phyloP scores from a whole-genome alignment of 495 filamentous ascomycete genomes.

The Podospora anserina region DNA sequence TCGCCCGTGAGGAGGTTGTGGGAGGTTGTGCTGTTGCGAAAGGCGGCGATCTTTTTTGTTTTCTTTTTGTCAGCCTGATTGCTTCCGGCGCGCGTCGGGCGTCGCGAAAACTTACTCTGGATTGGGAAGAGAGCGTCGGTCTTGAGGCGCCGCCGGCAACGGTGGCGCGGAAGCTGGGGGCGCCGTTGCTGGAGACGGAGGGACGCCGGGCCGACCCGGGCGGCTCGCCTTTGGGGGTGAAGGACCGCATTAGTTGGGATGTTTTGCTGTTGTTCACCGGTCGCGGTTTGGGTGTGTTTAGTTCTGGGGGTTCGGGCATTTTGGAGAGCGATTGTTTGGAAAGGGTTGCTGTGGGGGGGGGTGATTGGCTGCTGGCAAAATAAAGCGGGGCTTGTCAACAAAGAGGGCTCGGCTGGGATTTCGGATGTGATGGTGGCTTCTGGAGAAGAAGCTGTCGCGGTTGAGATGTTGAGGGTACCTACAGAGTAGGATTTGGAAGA shows the following conservation, averaged over 20 bases:
- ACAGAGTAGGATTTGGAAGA: neutral
- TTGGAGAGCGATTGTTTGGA: constrained; percentile 16
- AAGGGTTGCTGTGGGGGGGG: neutral
- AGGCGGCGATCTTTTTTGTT: constrained; percentile 24
- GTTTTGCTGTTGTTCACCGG: constrained; percentile 4
- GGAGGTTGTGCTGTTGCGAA: constrained; percentile 38
- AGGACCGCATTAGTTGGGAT: constrained; percentile 26
- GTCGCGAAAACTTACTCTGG: constrained; percentile 39
- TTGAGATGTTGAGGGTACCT: neutral
- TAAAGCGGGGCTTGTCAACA: neutral
- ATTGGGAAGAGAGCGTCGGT: constrained; percentile 33
- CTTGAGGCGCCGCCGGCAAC: constrained; percentile 34
- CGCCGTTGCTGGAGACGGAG: constrained; percentile 24
- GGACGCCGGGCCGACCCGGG: constrained; percentile 27
- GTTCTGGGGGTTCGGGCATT: constrained; percentile 18
- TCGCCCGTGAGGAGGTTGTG: constrained; percentile 61
- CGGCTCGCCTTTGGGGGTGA: constrained; percentile 32
- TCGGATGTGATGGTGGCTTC: neutral
- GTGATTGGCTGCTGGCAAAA: constrained; percentile 15
- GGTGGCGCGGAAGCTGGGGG: constrained; percentile 37
- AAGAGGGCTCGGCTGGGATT: neutral
- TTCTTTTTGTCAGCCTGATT: neutral
- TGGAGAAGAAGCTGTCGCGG: neutral
- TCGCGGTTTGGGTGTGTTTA: constrained; percentile 20
- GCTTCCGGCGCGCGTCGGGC: constrained; percentile 17